Base-by-base conservation (phyloP, 768 basidiomycete species). In the Phanerochaete sordida region DNA sequence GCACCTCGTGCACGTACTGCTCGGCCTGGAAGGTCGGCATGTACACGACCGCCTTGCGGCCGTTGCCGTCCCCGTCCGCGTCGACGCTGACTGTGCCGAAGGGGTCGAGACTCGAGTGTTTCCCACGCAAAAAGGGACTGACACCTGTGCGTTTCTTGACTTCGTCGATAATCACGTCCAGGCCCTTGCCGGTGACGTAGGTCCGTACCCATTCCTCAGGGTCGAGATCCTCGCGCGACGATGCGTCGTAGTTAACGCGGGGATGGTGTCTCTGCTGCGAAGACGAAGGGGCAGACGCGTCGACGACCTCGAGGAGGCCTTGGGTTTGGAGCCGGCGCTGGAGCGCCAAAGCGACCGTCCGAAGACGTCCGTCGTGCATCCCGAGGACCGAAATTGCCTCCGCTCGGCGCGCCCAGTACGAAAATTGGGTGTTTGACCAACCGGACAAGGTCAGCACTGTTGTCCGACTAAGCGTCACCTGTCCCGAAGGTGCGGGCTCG, bases 361-460 rank as follows among this genome's bases (percentile, higher is more conserved):
- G 73, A 44, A 81, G 70, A 44, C 75, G 75, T 39, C 69, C 68
- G 62, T 81, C 79, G 46, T 77, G 73, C 39, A 70, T 62, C 16
- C 75, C 72, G 30, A 81, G 73, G 39, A 82, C 80, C 51, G 79
- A 80, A 47, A 81, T 75, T 28, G 78, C 80, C 66, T 82, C 81
- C 5, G 75, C 70, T 30, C 79, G 79, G 54, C 79, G 78, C n/a
- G 79, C 78, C 81, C 79, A 81, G 60, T 82, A 82, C 48, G 79
- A 81, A 52, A 81, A 81, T 58, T 82, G 81, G 9, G 79, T 81
- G 52, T 82, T 81, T 21, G 80, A 82, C 79, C 79, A 82, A 59
- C 79, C 79, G 5, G 79, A 80, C 52, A 81, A 74, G 47, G 76
- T 69, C 52, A 81, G 76, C 54, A 81, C 76, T 46, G 78, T 77